Conservation (phyloP, 257 asterid species). For the Misopates orontium region DNA sequence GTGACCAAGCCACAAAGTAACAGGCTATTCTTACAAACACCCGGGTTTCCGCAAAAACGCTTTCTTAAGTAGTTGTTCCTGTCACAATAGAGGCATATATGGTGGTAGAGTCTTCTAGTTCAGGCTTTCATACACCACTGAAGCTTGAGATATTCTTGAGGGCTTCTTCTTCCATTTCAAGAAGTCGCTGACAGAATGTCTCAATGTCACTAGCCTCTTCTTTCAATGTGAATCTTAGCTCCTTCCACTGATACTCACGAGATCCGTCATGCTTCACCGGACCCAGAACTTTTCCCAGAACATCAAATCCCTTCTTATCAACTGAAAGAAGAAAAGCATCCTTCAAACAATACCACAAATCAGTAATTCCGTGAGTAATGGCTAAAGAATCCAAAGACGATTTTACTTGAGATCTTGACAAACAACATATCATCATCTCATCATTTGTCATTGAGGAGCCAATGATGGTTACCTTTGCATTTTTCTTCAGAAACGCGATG, state of each 20-base stretch:
- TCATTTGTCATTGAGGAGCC: constrained; percentile 14
- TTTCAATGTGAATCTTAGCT: constrained; percentile 59
- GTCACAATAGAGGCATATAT: no score
- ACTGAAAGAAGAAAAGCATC: constrained; percentile 75
- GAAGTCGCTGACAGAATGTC: constrained; percentile 61
- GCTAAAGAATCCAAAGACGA: neutral
- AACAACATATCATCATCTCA: neutral
- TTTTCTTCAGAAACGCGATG: constrained; percentile 54
- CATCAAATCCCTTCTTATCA: constrained; percentile 81
- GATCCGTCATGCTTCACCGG: constrained; percentile 54
- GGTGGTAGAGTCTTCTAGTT: constrained; percentile 15
- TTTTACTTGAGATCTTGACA: neutral
- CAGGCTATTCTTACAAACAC: no score
- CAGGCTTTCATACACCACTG: constrained; percentile 56
- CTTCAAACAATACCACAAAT: constrained; percentile 43
- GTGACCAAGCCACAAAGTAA: no score
- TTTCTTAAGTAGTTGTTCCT: no score
- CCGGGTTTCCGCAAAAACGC: no score
- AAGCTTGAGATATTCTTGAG: constrained; percentile 53
- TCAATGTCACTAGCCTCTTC: constrained; percentile 59
- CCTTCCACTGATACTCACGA: constrained; percentile 75
- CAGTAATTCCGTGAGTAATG: constrained; percentile 20
- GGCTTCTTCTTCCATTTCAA: constrained; percentile 88
- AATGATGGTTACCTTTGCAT: constrained; percentile 65
- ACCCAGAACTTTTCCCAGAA: constrained; percentile 69